phyloP scores from a whole-genome alignment of 2,329 filamentous ascomycete species.

The Sporothrix brunneoviolacea region DNA sequence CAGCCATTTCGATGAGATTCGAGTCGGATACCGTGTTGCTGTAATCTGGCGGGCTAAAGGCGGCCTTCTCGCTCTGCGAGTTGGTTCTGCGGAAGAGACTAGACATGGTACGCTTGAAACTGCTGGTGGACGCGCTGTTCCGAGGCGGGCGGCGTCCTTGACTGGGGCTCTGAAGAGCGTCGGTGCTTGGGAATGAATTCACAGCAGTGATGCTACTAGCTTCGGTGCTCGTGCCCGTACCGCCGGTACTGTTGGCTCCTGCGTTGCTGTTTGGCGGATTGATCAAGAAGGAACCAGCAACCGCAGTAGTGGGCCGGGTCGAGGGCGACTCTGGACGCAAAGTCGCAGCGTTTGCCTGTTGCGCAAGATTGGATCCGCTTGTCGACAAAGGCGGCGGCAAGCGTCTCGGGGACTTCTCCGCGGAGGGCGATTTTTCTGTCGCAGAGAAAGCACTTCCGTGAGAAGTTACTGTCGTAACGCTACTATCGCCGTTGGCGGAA shows the following conservation, averaged over 20 bases:
- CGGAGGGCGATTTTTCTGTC: too few relatives aligned
- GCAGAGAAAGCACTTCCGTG: too few relatives aligned
- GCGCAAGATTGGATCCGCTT: too few relatives aligned
- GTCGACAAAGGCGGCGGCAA: neutral
- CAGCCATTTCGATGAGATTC: constrained; percentile 22
- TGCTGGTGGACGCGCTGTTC: constrained; percentile 32
- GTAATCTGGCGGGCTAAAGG: constrained; percentile 14
- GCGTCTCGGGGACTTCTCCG: neutral
- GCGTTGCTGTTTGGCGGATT: neutral
- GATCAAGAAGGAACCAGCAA: constrained; percentile 16
- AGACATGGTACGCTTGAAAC: constrained; percentile 44
- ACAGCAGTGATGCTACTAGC: neutral
- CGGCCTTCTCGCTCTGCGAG: constrained; percentile 26
- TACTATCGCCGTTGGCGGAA: neutral
- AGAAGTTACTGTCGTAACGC: too few relatives aligned
- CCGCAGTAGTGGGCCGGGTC: constrained; percentile 14
- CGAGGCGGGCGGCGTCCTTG: constrained; percentile 34
- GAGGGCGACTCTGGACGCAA: neutral
- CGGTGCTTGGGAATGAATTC: constrained; percentile 26
- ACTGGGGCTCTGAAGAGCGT: constrained; percentile 26
- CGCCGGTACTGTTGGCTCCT: neutral
- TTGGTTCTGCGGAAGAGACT: constrained; percentile 41
- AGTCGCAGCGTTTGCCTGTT: too few relatives aligned
- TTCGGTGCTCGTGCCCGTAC: neutral
- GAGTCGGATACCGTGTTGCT: constrained; percentile 20